phyloP scores from a whole-genome alignment of 805 yeast genomes.

The Komagataella pseudopastoris region DNA sequence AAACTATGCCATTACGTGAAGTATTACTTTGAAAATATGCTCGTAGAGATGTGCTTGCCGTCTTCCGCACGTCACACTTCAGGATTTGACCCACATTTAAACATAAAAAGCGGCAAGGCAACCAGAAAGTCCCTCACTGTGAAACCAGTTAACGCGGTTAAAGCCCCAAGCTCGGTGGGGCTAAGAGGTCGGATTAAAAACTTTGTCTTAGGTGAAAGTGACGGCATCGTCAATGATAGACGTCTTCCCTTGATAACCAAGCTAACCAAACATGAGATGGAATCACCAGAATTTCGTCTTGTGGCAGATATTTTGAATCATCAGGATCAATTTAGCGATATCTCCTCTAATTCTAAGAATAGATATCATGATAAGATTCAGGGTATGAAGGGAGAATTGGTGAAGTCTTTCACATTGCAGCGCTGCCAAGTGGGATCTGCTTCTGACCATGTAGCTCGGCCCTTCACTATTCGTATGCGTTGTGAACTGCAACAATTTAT shows the following conservation, averaged over 20 bases:
- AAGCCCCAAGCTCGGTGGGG: neutral
- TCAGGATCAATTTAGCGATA: neutral
- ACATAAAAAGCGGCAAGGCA: slow-evolving; percentile 8
- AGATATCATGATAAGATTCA: neutral
- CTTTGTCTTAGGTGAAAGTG: neutral
- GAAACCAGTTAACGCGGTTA: neutral
- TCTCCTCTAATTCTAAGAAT: neutral
- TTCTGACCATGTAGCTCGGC: slow-evolving; percentile 12
- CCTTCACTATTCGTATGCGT: slow-evolving; percentile 16
- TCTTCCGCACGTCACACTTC: slow-evolving; percentile 4
- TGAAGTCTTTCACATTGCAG: slow-evolving; percentile 15
- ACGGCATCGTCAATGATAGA: neutral
- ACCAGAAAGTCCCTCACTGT: neutral
- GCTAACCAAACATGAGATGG: neutral
- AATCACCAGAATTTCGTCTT: neutral
- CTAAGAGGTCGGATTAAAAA: neutral
- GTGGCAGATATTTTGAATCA: neutral
- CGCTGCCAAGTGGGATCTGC: slow-evolving; percentile 19
- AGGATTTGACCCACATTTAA: slow-evolving; percentile 14
- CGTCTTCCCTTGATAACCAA: neutral
- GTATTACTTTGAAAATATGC: slow-evolving; percentile 10
- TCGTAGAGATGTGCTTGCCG: neutral
- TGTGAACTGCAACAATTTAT: slow-evolving; percentile 15
- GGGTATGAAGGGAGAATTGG: slow-evolving; percentile 3
- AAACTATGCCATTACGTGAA: slow-evolving; percentile 6